phyloP scores from a whole-genome alignment of 2,329 filamentous ascomycete genomes.

The Phaeosphaeriaceae sp. region DNA sequence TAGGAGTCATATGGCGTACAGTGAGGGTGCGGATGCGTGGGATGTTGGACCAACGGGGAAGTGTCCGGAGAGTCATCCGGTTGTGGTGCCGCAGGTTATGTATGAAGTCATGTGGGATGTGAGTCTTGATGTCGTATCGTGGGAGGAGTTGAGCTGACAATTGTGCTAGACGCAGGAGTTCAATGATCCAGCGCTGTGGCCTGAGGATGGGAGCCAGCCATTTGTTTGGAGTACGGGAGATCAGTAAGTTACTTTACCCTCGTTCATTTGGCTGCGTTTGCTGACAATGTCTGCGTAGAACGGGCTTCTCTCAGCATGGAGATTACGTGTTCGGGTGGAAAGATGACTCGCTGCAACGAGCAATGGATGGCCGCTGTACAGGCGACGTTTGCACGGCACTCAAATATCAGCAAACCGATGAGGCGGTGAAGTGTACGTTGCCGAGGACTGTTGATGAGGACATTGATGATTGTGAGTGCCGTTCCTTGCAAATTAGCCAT shows the following conservation, averaged over 20 bases:
- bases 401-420: conserved; percentile 28
- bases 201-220: conserved; percentile 30
- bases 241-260: conserved; percentile 18
- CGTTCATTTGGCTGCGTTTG: background rate
- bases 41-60: conserved; percentile 37
- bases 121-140: conserved; percentile 3
- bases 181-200: conserved; percentile 26
- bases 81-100: conserved; percentile 40
- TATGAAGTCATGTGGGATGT: conserved; percentile 42
- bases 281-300: conserved; percentile 7
- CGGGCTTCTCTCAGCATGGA: conserved; percentile 36
- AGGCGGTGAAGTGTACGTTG: conserved; percentile 36
- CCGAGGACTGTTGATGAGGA: conserved; percentile 28
- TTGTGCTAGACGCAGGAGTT: conserved; percentile 24
- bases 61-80: conserved; percentile 34
- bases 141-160: no score
- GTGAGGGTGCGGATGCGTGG: conserved; percentile 20
- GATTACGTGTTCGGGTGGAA: conserved; percentile 44
- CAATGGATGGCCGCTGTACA: conserved; percentile 34
- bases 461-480: conserved; percentile 36
- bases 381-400: conserved; percentile 30
- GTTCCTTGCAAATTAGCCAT: background rate
- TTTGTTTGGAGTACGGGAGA: conserved; percentile 40
- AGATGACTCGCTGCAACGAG: conserved; percentile 38
- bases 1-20: conserved; percentile 69